These are phyloP conservation scores for Ceratocystiopsis sp. DNA, from an alignment of 2,329 filamentous ascomycete species.

Conservation along the genomic window DNA sequence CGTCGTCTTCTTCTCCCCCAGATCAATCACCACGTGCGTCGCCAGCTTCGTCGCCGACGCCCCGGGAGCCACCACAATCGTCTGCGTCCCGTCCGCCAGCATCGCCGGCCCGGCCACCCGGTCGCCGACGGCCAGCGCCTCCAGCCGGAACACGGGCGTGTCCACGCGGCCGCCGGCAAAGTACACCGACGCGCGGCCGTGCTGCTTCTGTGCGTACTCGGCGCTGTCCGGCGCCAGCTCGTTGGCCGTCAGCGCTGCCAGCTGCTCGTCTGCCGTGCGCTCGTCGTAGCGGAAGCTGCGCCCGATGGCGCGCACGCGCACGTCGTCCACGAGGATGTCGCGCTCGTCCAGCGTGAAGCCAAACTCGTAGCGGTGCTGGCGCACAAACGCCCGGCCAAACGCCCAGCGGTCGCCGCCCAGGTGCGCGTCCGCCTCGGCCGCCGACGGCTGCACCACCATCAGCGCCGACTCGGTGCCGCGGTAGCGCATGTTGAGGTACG, in stretches of 20 bases:
- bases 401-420: conserved; percentile 57
- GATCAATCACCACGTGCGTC: conserved; percentile 80
- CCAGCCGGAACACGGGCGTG: conserved; percentile 69
- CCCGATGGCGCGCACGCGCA: conserved; percentile 64
- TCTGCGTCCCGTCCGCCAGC: conserved; percentile 76
- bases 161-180: conserved; percentile 66
- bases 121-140: conserved; percentile 55
- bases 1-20: conserved; percentile 23
- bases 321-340: conserved; percentile 61
- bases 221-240: conserved; percentile 30
- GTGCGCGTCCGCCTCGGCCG: conserved; percentile 40
- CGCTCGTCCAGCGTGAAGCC: conserved; percentile 73
- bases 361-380: conserved; percentile 83
- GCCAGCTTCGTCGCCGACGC: conserved; percentile 62
- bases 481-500: conserved; percentile 90
- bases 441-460: conserved; percentile 65
- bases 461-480: conserved; percentile 78
- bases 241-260: conserved; percentile 49
- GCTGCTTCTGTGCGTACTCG: conserved; percentile 29
- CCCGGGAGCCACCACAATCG: conserved; percentile 72
- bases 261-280: conserved; percentile 69
- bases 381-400: conserved; percentile 69
- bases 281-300: conserved; percentile 70
- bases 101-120: conserved; percentile 66
- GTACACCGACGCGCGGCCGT: conserved; percentile 56